Evolutionary conservation across 352 stramenopile genomes (phyloP), one percentile per base, ranked within the genome.

Genomic region (Globisporangium carolinianum): DNA sequence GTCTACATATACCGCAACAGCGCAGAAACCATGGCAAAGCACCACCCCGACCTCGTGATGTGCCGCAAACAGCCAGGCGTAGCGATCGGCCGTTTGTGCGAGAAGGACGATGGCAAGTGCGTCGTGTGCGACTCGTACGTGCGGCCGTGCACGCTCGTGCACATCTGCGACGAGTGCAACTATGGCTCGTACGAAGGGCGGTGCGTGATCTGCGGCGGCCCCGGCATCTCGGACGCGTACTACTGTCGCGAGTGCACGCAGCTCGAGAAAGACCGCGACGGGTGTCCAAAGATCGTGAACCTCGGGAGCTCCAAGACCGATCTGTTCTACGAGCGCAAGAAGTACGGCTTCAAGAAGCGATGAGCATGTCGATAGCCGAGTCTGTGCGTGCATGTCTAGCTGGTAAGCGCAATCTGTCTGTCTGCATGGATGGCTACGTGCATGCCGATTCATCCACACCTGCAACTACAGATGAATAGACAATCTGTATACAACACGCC

Each of bases 91-190:
- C 87, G 97, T 11, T 79, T 99, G 8, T 99, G 98, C 64, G 97
- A 99, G 75, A 99, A 99, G 79, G 94, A 98, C 73, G 97, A 99
- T 72, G 97, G 97, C 57, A 98, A 98, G 77, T 99, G 97, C 65
- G 96, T 99, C 35, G 97, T 99, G 66, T 99, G 97, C 74, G 97
- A 99, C 87, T 99, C 94, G 57, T 99, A 99, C 76, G 98, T 99
- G 47, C 89, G 97, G 48, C 97, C 97, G 6, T 91, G 87, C 58
- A 98, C 87, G 39, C 85, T 99, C 57, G 97, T 99, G 45, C 94
- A 96, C 52, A 97, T 99, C 60, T 99, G 98, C 76, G 97, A 99
- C 67, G 98, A 99, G 79, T 99, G 97, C 79, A 99, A 99, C 80
- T 99, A 99, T 81, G 97, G 97, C 45, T 97, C 82, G 53, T 98